Conservation (phyloP, 345 rosid species). For the Syzygium oleosum region DNA sequence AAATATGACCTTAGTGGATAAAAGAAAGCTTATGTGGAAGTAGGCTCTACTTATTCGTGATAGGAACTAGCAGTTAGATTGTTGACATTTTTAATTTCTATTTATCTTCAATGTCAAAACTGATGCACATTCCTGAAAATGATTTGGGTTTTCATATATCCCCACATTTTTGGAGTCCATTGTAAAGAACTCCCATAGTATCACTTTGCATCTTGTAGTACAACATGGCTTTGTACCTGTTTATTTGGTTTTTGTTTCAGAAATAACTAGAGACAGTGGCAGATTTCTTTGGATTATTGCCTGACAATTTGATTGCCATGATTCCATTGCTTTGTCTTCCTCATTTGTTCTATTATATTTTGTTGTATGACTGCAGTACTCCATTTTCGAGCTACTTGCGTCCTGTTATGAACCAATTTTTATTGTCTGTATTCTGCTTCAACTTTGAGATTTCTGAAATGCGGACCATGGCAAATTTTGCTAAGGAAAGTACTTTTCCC, state of each 20-base stretch:
- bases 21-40: background rate
- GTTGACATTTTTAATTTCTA: background rate
- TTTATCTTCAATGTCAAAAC: background rate
- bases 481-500: background rate
- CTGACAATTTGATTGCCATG: background rate
- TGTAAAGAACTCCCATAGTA: background rate
- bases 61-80: background rate
- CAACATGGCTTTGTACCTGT: background rate
- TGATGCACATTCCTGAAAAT: background rate
- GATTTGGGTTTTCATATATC: background rate
- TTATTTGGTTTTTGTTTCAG: background rate
- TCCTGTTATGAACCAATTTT: background rate
- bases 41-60: background rate
- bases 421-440: background rate
- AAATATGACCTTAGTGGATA: background rate
- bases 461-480: background rate
- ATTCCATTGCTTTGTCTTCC: background rate
- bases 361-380: background rate
- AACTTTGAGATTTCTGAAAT: background rate
- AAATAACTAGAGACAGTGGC: background rate
- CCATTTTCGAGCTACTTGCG: background rate
- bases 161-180: background rate
- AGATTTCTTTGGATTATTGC: background rate
- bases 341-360: background rate
- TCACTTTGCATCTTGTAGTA: background rate